phyloP scores from a whole-genome alignment of 306 rosid species.

The Parietaria judaica region DNA sequence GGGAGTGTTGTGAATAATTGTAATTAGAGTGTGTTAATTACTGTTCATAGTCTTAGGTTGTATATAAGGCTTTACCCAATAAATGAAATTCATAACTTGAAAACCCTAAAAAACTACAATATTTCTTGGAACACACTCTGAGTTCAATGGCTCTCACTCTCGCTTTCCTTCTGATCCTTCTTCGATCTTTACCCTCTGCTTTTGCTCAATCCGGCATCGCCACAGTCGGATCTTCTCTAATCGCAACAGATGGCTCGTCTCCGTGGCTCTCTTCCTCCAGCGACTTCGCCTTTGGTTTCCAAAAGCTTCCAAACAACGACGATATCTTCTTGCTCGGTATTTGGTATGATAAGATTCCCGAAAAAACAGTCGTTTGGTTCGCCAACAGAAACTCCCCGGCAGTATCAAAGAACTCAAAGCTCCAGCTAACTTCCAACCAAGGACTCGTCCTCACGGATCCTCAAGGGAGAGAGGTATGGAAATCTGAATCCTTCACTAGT shows the following conservation, averaged over 20 bases:
- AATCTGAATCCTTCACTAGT: neutral
- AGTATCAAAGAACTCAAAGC: conserved; percentile 24
- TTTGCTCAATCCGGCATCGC: no score
- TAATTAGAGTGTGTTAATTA: no score
- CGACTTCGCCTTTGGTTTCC: conserved; percentile 60
- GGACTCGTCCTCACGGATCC: conserved; percentile 14
- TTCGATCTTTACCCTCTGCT: no score
- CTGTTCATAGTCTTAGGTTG: no score
- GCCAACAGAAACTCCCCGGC: conserved; percentile 16
- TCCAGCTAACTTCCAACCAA: neutral
- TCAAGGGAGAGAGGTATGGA: conserved; percentile 17
- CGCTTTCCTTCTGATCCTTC: no score
- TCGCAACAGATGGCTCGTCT: conserved; percentile 21
- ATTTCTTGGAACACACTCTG: no score
- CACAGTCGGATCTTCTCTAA: no score
- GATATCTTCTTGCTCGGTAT: conserved; percentile 35
- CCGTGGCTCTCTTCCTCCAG: conserved; percentile 32
- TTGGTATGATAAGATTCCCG: conserved; percentile 41
- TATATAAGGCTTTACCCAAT: no score
- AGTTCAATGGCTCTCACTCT: no score
- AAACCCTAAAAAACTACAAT: no score
- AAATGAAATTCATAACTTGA: no score
- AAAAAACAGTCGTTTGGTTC: conserved; percentile 42
- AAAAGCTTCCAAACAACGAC: neutral
- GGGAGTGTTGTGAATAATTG: no score